A percentile compares a stretch with the other conserved stretches of the same genome.
phyloP scores from a whole-genome alignment of 345 rosid genomes.

The Lepidium africanum region DNA sequence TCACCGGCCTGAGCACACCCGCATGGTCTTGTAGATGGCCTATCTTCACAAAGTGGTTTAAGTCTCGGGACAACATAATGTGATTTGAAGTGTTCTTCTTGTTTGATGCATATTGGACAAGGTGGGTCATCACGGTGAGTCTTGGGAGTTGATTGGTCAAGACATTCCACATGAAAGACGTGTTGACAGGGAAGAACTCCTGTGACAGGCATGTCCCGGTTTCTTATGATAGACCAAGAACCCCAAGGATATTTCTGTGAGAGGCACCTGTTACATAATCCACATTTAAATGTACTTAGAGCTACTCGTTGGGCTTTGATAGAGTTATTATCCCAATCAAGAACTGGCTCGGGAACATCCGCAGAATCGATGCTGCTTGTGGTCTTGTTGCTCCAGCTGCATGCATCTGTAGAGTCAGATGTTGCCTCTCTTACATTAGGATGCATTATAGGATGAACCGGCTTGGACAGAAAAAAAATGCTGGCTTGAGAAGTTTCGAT shows the following conservation, averaged over 20 bases:
- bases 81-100: slow-evolving; percentile 34
- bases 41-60: slow-evolving; percentile 44
- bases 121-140: slow-evolving; percentile 65
- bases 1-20: slow-evolving; percentile 54
- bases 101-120: slow-evolving; percentile 66
- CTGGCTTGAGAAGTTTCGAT: slow-evolving; percentile 42
- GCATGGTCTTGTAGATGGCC: slow-evolving; percentile 50
- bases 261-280: slow-evolving; percentile 55
- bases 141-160: slow-evolving; percentile 80
- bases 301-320: slow-evolving; percentile 53
- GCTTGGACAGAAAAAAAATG: slow-evolving; percentile 57
- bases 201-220: slow-evolving; percentile 73
- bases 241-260: slow-evolving; percentile 89
- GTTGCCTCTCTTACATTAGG: slow-evolving; percentile 44
- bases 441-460: slow-evolving; percentile 58
- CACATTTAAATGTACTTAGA: slow-evolving; percentile 55
- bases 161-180: slow-evolving; percentile 88
- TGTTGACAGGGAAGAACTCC: slow-evolving; percentile 84
- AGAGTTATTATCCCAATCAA: slow-evolving; percentile 59
- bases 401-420: slow-evolving; percentile 49
- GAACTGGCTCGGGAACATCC: slow-evolving; percentile 54
- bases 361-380: slow-evolving; percentile 43
- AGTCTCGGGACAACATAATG: slow-evolving; percentile 36
- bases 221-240: slow-evolving; percentile 58
- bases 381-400: slow-evolving; percentile 43